Evolutionary conservation across 148 eudicot species (phyloP).

Genomic region (Cornus kousa): DNA sequence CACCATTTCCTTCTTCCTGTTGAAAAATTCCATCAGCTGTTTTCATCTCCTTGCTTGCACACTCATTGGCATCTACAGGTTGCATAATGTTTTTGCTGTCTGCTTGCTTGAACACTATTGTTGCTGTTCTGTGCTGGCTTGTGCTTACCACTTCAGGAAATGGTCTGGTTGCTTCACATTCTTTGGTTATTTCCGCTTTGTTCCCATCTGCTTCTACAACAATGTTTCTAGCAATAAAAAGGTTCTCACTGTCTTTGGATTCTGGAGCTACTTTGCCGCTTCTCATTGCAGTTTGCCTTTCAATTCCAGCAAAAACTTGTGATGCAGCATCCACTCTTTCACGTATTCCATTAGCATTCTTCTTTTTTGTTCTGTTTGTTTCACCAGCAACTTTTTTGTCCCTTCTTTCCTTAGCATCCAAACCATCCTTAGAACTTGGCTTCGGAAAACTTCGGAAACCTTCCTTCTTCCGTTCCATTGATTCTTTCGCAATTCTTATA

Average conservation of each 20-base stretch:
- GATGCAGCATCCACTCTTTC: conserved; percentile 24
- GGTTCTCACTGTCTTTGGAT: conserved; percentile 18
- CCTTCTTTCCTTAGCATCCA: conserved; percentile 39
- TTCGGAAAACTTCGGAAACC: conserved; percentile 43
- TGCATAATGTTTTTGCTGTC: conserved; percentile 30
- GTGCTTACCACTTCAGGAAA: conserved; percentile 39
- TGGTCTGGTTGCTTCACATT: conserved; percentile 45
- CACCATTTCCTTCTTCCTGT: conserved; percentile 25
- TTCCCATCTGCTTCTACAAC: conserved; percentile 15
- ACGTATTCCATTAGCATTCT: conserved; percentile 22
- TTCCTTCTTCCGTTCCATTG: conserved; percentile 58
- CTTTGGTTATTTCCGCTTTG: conserved; percentile 24
- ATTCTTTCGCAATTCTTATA: conserved; percentile 72
- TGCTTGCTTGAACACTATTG: conserved; percentile 41
- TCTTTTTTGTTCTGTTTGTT: conserved; percentile 27
- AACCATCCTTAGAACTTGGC: conserved; percentile 42
- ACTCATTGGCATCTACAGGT: conserved; percentile 8
- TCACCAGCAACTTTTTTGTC: conserved; percentile 28
- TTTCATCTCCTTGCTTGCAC: conserved; percentile 26
- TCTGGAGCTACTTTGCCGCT: conserved; percentile 26
- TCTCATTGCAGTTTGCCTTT: conserved; percentile 30
- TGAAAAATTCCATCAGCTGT: conserved; percentile 26
- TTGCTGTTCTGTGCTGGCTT: conserved; percentile 43
- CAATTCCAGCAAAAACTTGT: conserved; percentile 21
- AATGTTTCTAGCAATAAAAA: conserved; percentile 10